A percentile compares a stretch with the other conserved stretches of the same genome.
These are phyloP conservation scores for Tuctoria greenei DNA, from an alignment of 176 grass and related monocot species.

Conservation along the genomic window DNA sequence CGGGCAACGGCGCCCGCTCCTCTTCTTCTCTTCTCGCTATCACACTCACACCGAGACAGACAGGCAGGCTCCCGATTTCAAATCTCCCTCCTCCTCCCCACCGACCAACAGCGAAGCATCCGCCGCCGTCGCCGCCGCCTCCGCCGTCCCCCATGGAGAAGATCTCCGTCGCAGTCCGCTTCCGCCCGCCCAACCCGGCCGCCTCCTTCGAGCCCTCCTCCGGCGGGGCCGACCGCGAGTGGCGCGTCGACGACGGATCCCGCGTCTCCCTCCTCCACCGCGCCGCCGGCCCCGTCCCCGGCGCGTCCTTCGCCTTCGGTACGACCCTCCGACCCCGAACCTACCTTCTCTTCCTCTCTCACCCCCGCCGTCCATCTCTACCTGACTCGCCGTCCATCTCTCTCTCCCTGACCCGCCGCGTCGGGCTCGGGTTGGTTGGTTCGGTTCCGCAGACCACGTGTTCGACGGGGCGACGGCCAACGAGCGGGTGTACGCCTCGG, in stretches of 20 bases:
- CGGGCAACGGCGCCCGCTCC: background rate
- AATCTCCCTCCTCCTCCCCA: slow-evolving; percentile 8
- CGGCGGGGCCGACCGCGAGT: slow-evolving; percentile 46
- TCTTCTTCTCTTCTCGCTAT: too few species aligned
- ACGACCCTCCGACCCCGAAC: background rate
- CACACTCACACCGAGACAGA: background rate
- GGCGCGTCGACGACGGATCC: slow-evolving; percentile 59
- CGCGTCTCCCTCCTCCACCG: slow-evolving; percentile 64
- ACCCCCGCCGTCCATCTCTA: background rate
- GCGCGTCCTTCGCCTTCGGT: slow-evolving; percentile 78
- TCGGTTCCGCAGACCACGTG: slow-evolving; percentile 59
- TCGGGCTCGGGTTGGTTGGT: background rate
- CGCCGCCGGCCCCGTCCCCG: slow-evolving; percentile 43
- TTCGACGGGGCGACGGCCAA: slow-evolving; percentile 67
- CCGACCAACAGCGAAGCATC: background rate
- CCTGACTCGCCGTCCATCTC: background rate
- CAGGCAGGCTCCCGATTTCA: slow-evolving; percentile 25
- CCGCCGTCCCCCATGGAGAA: slow-evolving; percentile 61
- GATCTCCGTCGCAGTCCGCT: slow-evolving; percentile 89
- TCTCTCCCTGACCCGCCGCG: background rate
- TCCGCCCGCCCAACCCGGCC: slow-evolving; percentile 47
- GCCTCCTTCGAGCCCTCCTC: background rate
- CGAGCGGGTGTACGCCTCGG: slow-evolving; percentile 55
- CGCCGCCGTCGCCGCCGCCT: slow-evolving; percentile 20
- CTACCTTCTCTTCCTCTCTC: background rate